Evolutionary conservation across 2,329 filamentous ascomycete species (phyloP).

Genomic region (Fusarium annulatum): DNA sequence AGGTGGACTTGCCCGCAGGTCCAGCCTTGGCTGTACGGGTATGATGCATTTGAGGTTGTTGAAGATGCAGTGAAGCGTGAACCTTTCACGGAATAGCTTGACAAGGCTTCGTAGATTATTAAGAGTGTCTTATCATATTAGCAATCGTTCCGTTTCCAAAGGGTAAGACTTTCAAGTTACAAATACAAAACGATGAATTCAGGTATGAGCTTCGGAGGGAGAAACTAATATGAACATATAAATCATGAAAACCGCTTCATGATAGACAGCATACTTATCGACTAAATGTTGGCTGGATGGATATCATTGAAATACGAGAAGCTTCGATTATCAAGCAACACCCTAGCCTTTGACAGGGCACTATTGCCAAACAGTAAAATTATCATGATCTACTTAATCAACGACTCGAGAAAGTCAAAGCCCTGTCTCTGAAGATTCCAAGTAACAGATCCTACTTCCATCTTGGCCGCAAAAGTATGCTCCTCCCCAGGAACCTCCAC

Average conservation of each 20-base stretch:
- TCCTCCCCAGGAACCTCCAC: not conserved
- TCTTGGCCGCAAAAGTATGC: not conserved
- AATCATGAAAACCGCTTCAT: too few relatives aligned
- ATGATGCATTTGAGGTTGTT: not conserved
- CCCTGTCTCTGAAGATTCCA: not conserved
- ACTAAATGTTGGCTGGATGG: too few relatives aligned
- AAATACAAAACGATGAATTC: too few relatives aligned
- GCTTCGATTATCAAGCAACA: too few relatives aligned
- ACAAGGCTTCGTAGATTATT: fast-evolving
- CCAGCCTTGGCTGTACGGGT: not conserved
- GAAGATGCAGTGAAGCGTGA: not conserved
- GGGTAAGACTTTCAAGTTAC: too few relatives aligned
- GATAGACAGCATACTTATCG: too few relatives aligned
- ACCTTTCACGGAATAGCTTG: not conserved
- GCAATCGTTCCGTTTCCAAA: too few relatives aligned
- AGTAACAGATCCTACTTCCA: not conserved
- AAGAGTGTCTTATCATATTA: not conserved
- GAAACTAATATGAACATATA: too few relatives aligned
- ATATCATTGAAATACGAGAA: too few relatives aligned
- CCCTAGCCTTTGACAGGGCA: too few relatives aligned
- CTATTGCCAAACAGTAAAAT: not conserved
- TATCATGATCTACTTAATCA: not conserved
- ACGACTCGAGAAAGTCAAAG: not conserved
- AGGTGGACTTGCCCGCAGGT: not conserved
- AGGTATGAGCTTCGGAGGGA: too few relatives aligned